phyloP scores from a whole-genome alignment of 192 early-diverging fungal species.

The Mortierella antarctica region DNA sequence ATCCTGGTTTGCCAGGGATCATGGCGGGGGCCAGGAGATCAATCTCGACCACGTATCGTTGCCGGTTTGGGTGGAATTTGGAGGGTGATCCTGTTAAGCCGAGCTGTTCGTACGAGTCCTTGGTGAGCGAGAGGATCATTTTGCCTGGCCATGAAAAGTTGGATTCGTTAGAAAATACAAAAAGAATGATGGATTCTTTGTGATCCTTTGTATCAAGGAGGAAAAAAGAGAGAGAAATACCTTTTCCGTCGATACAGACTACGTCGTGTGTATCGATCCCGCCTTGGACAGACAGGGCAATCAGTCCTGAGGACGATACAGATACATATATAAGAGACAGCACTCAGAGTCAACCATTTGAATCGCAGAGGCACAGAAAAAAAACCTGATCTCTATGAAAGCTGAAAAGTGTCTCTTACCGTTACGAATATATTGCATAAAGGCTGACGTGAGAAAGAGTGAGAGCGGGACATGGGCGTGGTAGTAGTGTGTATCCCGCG shows the following conservation, averaged over 20 bases:
- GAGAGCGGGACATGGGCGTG: constrained; percentile 32
- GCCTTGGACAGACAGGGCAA: constrained; percentile 19
- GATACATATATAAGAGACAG: neutral
- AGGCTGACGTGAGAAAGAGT: constrained; percentile 24
- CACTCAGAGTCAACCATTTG: neutral
- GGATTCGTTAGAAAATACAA: constrained; percentile 6
- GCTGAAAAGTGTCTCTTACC: constrained; percentile 2
- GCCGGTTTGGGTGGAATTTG: constrained; percentile 39
- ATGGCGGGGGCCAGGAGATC: constrained; percentile 45
- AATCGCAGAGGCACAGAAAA: neutral
- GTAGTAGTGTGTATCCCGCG: constrained; percentile 13
- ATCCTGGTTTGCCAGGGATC: constrained; percentile 57
- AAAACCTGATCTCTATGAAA: neutral
- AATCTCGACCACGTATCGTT: constrained; percentile 55
- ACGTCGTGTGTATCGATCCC: constrained; percentile 42
- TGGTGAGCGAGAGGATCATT: constrained; percentile 53
- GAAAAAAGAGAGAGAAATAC: neutral
- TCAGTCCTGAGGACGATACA: constrained; percentile 5
- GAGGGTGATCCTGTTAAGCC: constrained; percentile 50
- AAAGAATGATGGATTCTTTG: neutral
- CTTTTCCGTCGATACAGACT: constrained; percentile 38
- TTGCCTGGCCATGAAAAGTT: constrained; percentile 36
- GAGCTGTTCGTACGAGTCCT: constrained; percentile 58
- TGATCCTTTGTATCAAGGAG: no score
- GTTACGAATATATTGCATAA: constrained; percentile 42